These are phyloP conservation scores for Neckera pumila DNA, from an alignment of 225 moss, liverwort and hornwort genomes.

Conservation along the genomic window DNA sequence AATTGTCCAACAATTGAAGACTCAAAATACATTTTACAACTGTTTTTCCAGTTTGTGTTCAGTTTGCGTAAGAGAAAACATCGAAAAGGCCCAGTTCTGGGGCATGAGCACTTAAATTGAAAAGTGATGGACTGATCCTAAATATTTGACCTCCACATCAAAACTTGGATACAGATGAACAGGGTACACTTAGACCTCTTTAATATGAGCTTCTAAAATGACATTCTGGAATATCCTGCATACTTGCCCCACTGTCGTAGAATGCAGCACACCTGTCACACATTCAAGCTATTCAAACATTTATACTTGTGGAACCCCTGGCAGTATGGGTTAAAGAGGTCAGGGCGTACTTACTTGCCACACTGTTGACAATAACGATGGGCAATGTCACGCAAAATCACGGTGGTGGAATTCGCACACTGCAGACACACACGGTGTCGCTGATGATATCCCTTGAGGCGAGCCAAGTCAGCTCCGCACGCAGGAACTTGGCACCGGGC, in stretches of 20 bases:
- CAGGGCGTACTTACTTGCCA: slow-evolving; percentile 62
- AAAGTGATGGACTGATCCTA: background rate
- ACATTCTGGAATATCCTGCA: background rate
- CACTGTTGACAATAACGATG: slow-evolving; percentile 99
- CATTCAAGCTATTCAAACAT: background rate
- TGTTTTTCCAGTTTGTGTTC: background rate
- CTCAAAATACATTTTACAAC: background rate
- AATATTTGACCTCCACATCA: background rate
- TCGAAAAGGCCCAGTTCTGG: background rate
- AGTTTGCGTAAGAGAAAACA: background rate
- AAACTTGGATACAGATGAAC: background rate
- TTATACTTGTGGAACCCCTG: background rate
- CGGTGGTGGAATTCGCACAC: slow-evolving; percentile 86
- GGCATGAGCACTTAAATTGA: background rate
- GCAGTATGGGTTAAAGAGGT: background rate
- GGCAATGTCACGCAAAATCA: slow-evolving; percentile 56
- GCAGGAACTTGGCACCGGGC: slow-evolving; percentile 88
- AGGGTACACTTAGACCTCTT: background rate
- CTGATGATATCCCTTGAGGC: slow-evolving; percentile 87
- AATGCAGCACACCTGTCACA: background rate
- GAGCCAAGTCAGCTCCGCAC: slow-evolving; percentile 71
- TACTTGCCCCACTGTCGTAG: background rate
- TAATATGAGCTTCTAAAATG: background rate
- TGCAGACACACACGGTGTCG: slow-evolving; percentile 90
- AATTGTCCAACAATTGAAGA: background rate